A percentile compares a stretch with the other conserved stretches of the same genome.
Conservation (phyloP, 805 yeast genomes). For the Starmerella khaoyaiensis region DNA sequence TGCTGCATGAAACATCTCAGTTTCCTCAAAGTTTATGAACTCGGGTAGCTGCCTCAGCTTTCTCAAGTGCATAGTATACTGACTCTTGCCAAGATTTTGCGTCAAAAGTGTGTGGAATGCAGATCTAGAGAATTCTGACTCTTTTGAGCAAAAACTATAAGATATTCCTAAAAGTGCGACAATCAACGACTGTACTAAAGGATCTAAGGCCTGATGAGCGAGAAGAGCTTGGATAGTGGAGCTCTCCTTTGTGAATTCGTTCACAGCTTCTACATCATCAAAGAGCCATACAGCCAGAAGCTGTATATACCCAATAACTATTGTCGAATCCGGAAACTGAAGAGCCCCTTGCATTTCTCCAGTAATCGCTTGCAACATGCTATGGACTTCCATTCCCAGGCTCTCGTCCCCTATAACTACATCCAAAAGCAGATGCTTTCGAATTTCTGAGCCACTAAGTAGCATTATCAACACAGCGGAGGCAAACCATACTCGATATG, state of each 20-base stretch:
- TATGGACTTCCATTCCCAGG: constrained; percentile 52
- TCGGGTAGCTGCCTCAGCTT: constrained; percentile 51
- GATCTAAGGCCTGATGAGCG: constrained; percentile 45
- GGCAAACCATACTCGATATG: constrained; percentile 80
- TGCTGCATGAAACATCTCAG: constrained; percentile 35
- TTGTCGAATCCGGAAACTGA: constrained; percentile 46
- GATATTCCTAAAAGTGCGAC: constrained; percentile 59
- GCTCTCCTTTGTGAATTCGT: constrained; percentile 58
- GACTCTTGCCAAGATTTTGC: constrained; percentile 67
- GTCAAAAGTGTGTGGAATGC: constrained; percentile 50
- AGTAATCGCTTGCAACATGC: constrained; percentile 61
- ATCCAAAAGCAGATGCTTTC: constrained; percentile 25
- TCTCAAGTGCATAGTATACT: constrained; percentile 56
- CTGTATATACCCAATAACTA: constrained; percentile 65
- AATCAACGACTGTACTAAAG: constrained; percentile 59
- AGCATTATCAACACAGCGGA: constrained; percentile 49
- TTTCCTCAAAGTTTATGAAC: constrained; percentile 38
- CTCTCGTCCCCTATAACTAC: constrained; percentile 42
- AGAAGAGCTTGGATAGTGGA: constrained; percentile 56
- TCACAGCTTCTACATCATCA: constrained; percentile 62
- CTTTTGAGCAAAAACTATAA: constrained; percentile 57
- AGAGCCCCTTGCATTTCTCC: constrained; percentile 50
- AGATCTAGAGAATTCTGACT: constrained; percentile 44
- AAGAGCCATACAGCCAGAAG: constrained; percentile 62
- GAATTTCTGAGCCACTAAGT: constrained; percentile 32